Base-by-base conservation (phyloP, 2,329 filamentous ascomycete species). In the Lojkania enalia region DNA sequence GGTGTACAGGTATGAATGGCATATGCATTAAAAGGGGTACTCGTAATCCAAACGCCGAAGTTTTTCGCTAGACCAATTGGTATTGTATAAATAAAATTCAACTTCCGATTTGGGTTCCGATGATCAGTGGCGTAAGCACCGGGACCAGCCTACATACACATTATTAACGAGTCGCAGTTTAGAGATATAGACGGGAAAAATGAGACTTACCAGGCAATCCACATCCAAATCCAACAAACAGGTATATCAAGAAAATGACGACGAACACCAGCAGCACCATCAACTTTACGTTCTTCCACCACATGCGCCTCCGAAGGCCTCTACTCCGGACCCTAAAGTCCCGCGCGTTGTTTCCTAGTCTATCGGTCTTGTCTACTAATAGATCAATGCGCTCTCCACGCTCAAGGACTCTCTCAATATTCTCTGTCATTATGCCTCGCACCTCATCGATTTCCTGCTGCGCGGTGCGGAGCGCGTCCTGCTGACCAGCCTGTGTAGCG, bases 281-380 rank as follows among this genome's bases (percentile, higher is more conserved):
- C 57, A 99, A 74, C 76, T 95, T 95, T 35, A 95, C 81, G 70
- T 99, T 97, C 84, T 97, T 97, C 92, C 92, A 97, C 94, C 94
- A 99, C 94, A 99, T 97, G 72, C 86, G 82, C 65, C 95, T 81
- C 75, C 94, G 88, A 59, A 99, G 71, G 1, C 90, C 90, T 19
- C 90, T 78, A 68, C 88, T 95, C 57, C 92, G 80, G 14, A 97
- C 85, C 40, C 94, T 78, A 67, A 99, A 99, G 67, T 99, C 94
- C 59, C 86, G 79, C 41, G 94, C 90, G 68, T 84, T 94, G 20
- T 88, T 89, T 12, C 92, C 94, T 29, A 99, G 72, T 32, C 90
- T 79, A 67, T 96, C 92, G 37, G 95, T 99, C 83, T 99, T 96
- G 70, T 97, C 91, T 16, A 99, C 91, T 35, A 99, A 75, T 57